These are phyloP conservation scores for Exophiala sp. DNA, from an alignment of 2,329 filamentous ascomycete genomes.

Conservation along the genomic window DNA sequence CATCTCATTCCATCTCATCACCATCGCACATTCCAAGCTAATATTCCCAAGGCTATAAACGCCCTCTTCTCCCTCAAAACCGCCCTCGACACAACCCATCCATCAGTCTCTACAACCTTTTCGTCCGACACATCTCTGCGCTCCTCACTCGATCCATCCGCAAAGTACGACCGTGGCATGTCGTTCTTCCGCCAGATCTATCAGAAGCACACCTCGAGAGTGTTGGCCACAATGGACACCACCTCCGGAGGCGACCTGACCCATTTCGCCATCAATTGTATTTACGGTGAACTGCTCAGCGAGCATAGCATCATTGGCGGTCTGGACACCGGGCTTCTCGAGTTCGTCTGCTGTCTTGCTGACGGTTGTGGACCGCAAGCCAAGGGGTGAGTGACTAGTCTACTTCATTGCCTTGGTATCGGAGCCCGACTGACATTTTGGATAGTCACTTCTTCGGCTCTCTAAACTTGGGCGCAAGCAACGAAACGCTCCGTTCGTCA, in stretches of 20 bases:
- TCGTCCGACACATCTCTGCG: constrained; percentile 26
- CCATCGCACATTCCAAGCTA: background rate
- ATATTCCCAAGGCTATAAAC: constrained; percentile 27
- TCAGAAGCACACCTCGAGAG: constrained; percentile 29
- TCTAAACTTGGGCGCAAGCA: constrained; percentile 28
- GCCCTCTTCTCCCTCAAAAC: constrained; percentile 28
- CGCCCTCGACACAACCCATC: constrained; percentile 23
- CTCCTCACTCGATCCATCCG: constrained; percentile 9
- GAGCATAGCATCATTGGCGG: constrained; percentile 28
- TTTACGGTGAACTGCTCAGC: constrained; percentile 32
- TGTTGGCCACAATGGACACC: constrained; percentile 27
- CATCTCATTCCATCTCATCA: no score
- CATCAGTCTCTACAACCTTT: constrained; percentile 17
- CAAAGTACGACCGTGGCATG: constrained; percentile 29
- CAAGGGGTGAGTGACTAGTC: constrained; percentile 28
- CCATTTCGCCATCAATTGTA: constrained; percentile 30
- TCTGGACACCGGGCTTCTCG: constrained; percentile 30
- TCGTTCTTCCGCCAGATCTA: constrained; percentile 31
- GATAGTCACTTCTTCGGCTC: constrained; percentile 31
- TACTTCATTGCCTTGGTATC: background rate
- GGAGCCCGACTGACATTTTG: background rate
- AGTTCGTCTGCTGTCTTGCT: constrained; percentile 33
- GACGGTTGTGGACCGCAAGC: constrained; percentile 31
- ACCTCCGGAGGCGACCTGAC: constrained; percentile 31
- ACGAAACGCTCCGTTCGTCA: constrained; percentile 20